A percentile compares a stretch with the other conserved stretches of the same genome.
These are phyloP conservation scores for Tritrichomonas musculus DNA, from an alignment of 208 protist genomes.

Conservation along the genomic window DNA sequence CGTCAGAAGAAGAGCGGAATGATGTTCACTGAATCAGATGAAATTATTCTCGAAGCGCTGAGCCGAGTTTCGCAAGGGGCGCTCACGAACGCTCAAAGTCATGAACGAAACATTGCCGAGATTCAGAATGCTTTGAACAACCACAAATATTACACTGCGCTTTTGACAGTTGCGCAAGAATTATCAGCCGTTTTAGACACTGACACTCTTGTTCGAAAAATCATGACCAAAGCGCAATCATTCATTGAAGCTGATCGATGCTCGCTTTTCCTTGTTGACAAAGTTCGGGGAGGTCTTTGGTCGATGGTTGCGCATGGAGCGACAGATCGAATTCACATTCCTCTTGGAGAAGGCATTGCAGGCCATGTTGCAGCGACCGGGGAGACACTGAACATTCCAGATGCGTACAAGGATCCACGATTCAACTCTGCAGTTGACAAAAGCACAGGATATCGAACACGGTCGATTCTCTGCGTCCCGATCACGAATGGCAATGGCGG, in stretches of 20 bases:
- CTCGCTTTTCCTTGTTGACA: neutral
- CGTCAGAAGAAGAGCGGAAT: neutral
- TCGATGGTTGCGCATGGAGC: neutral
- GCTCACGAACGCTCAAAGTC: neutral
- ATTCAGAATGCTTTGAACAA: neutral
- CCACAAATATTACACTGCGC: neutral
- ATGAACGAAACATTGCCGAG: neutral
- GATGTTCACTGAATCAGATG: neutral
- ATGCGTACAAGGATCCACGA: constrained; percentile 53
- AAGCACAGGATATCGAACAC: constrained; percentile 53
- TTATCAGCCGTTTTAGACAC: neutral
- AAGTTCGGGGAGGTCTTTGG: neutral
- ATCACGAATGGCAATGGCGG: constrained; percentile 32
- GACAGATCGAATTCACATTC: neutral
- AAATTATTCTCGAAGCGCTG: constrained; percentile 6
- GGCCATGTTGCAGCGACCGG: constrained; percentile 45
- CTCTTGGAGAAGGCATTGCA: constrained; percentile 39
- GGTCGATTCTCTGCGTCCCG: constrained; percentile 52
- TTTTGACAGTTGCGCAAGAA: neutral
- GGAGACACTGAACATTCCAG: constrained; percentile 50
- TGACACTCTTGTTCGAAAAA: too few species aligned
- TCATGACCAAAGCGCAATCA: neutral
- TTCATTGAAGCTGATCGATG: constrained; percentile 19
- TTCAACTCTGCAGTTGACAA: constrained; percentile 53
- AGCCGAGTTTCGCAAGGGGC: constrained; percentile 1